Percentiles rank a stretch among this genome's conserved stretches.
phyloP scores from a whole-genome alignment of 495 filamentous ascomycete species.

The Tuber brumale region DNA sequence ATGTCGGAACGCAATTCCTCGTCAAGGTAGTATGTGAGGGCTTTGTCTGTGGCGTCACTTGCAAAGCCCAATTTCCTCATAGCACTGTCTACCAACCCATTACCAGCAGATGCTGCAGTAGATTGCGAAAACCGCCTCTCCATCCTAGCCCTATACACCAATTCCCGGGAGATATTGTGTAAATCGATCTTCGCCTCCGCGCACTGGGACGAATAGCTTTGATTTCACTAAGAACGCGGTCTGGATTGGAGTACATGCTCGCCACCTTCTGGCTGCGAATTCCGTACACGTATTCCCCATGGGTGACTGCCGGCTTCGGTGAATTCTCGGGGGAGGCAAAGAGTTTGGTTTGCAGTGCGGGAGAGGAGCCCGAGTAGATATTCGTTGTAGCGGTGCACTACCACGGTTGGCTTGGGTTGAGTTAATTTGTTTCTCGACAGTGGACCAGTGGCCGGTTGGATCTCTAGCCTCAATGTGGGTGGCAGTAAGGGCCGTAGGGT shows the following conservation, averaged over 20 bases:
- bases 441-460: constrained; percentile 13
- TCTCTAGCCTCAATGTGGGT: background rate
- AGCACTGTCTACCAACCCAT: background rate
- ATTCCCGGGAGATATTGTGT: constrained; percentile 22
- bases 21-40: background rate
- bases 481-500: constrained; percentile 3
- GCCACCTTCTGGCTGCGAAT: too few species aligned
- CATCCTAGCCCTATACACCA: constrained; percentile 22
- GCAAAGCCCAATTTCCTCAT: background rate
- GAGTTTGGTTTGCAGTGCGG: too few species aligned
- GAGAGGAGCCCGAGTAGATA: too few species aligned
- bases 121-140: constrained; percentile 15
- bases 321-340: too few species aligned
- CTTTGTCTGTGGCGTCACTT: background rate
- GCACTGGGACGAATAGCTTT: constrained; percentile 13
- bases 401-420: constrained; percentile 30
- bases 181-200: constrained; percentile 1
- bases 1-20: too few species aligned
- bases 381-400: too few species aligned
- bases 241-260: constrained; percentile 14
- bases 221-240: constrained; percentile 18
- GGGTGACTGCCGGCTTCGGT: too few species aligned
- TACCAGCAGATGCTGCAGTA: too few species aligned
- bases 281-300: too few species aligned
- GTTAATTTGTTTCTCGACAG: constrained; percentile 29